Conservation (phyloP, 1,139 yeast species). For the Casaregolazyma suthepensis region DNA sequence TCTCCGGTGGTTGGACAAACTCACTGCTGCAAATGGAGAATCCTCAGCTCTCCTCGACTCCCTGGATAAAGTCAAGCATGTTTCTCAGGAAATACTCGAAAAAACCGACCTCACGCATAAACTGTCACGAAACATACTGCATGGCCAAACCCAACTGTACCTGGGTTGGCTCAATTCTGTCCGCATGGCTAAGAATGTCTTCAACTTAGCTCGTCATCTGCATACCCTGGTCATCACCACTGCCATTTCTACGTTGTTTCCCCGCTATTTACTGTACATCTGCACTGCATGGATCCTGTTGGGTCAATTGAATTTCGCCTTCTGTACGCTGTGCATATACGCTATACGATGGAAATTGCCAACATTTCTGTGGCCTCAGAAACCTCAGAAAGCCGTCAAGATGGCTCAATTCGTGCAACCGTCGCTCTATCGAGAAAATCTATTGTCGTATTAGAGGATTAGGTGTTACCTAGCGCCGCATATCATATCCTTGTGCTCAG, state of each 20-base stretch:
- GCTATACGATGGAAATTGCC: neutral
- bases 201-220: neutral
- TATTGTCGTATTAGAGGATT: neutral
- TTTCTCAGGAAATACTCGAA: neutral
- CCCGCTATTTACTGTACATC: neutral
- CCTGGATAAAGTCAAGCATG: neutral
- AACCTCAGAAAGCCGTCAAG: neutral
- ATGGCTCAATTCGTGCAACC: neutral
- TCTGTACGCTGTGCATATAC: neutral
- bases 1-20: neutral
- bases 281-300: neutral
- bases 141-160: neutral
- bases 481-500: no score
- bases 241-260: neutral
- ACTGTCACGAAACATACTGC: neutral
- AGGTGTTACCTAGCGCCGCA: no score
- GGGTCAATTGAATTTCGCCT: neutral
- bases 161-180: neutral
- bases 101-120: neutral
- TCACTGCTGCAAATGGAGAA: neutral
- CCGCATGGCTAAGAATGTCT: neutral
- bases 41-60: neutral
- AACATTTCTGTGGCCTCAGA: neutral
- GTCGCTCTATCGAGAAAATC: neutral
- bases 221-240: neutral